Conservation (phyloP, 306 rosid genomes). For the Luffa aegyptiaca region DNA sequence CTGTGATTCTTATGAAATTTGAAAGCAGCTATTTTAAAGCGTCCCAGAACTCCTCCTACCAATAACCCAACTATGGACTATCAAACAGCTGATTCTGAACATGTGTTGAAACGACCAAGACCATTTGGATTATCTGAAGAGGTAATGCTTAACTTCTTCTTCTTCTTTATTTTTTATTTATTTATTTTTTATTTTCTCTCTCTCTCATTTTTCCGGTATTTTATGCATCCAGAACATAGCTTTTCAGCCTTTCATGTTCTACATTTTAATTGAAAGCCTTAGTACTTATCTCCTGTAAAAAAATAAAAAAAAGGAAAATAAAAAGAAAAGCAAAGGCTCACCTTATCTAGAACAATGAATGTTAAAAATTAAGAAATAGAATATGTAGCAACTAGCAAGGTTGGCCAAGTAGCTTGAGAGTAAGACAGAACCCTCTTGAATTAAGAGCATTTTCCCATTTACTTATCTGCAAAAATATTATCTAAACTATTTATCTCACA, state of each 20-base stretch:
- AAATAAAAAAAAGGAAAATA: neutral
- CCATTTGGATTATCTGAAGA: constrained; percentile 88
- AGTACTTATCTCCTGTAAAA: neutral
- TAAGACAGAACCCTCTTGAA: neutral
- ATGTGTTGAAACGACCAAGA: constrained; percentile 83
- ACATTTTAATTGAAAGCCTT: neutral
- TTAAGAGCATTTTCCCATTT: neutral
- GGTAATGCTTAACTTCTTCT: constrained; percentile 28
- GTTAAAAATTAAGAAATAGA: neutral
- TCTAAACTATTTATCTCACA: neutral
- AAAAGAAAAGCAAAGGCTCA: neutral
- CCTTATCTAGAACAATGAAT: neutral
- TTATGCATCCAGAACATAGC: neutral
- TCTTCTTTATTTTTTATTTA: neutral
- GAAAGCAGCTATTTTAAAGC: constrained; percentile 72
- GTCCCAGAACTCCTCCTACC: constrained; percentile 96
- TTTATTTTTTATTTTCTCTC: neutral
- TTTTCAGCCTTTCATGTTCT: neutral
- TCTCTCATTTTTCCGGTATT: neutral
- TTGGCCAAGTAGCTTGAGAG: neutral
- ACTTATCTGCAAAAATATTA: neutral
- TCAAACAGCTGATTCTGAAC: constrained; percentile 98
- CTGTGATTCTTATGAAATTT: constrained; percentile 3
- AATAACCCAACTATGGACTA: constrained; percentile 86
- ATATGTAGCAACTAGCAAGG: neutral